phyloP scores from a whole-genome alignment of 2,329 filamentous ascomycete genomes.

The Plectosphaerella sp. region DNA sequence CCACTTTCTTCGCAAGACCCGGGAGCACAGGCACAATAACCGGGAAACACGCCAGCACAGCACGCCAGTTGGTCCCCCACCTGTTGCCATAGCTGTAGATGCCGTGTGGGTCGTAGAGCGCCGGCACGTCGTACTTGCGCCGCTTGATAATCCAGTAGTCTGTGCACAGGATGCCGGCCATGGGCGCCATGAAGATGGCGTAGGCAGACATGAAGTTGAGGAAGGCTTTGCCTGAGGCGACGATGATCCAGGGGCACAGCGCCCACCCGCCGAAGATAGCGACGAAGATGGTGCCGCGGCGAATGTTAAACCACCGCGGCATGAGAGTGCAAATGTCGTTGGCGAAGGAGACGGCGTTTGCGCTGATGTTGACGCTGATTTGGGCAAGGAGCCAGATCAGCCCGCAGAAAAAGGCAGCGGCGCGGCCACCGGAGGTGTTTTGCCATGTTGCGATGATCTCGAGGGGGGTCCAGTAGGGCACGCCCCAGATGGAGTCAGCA shows the following conservation, averaged over 20 bases:
- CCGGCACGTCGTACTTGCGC: slow-evolving; percentile 32
- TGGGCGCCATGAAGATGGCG: slow-evolving; percentile 31
- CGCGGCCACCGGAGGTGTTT: slow-evolving; percentile 19
- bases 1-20: slow-evolving; percentile 15
- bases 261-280: slow-evolving; percentile 27
- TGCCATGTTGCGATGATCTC: slow-evolving; percentile 38
- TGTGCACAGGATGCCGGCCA: slow-evolving; percentile 33
- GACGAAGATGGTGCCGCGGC: slow-evolving; percentile 22
- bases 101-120: slow-evolving; percentile 34
- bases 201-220: slow-evolving; percentile 26
- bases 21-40: slow-evolving; percentile 19
- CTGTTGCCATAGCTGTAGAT: slow-evolving; percentile 28
- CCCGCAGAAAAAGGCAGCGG: slow-evolving; percentile 24
- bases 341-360: slow-evolving; percentile 21
- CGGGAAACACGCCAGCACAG: slow-evolving; percentile 19
- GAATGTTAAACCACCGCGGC: slow-evolving; percentile 24
- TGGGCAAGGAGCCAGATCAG: slow-evolving; percentile 31
- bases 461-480: slow-evolving; percentile 44
- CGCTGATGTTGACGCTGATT: slow-evolving; percentile 22
- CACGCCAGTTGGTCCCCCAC: slow-evolving; percentile 27
- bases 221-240: slow-evolving; percentile 21
- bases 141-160: slow-evolving; percentile 35
- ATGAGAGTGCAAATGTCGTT: slow-evolving; percentile 23
- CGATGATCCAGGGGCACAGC: slow-evolving; percentile 28
- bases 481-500: slow-evolving; percentile 37